Percentiles rank a stretch among this genome's conserved stretches.
phyloP scores from a whole-genome alignment of 176 grass and related monocot genomes.

The Bromus sterilis region DNA sequence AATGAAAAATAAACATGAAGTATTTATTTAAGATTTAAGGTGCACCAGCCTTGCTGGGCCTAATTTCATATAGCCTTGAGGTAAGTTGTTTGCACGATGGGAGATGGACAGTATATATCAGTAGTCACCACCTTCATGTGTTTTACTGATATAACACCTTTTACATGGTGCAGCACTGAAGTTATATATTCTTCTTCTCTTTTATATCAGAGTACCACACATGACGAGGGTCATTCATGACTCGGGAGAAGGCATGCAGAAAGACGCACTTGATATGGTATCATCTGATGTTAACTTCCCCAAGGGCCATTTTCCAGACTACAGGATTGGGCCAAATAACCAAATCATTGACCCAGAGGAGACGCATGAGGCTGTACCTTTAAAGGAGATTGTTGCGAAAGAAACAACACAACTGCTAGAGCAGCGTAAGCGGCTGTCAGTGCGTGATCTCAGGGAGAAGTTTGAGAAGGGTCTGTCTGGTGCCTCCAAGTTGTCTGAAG shows the following conservation, averaged over 20 bases:
- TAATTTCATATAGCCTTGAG: neutral
- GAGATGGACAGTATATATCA: neutral
- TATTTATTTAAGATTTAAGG: neutral
- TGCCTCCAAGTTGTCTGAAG: slow-evolving; percentile 71
- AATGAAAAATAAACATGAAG: neutral
- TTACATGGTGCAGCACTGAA: neutral
- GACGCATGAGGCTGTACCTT: slow-evolving; percentile 44
- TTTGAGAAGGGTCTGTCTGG: slow-evolving; percentile 81
- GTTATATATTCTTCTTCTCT: neutral
- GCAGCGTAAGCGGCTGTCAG: slow-evolving; percentile 73
- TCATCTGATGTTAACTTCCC: slow-evolving; percentile 83
- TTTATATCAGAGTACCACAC: slow-evolving; percentile 6
- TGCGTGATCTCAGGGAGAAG: slow-evolving; percentile 89
- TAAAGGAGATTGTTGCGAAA: slow-evolving; percentile 88
- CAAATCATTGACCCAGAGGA: slow-evolving; percentile 79
- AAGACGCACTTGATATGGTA: slow-evolving; percentile 64
- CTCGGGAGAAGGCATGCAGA: slow-evolving; percentile 59
- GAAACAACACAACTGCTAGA: slow-evolving; percentile 83
- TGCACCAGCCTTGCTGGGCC: neutral
- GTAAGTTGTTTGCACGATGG: neutral
- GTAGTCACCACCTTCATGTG: neutral
- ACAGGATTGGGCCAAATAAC: slow-evolving; percentile 76
- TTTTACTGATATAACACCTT: neutral
- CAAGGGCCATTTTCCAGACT: slow-evolving; percentile 72
- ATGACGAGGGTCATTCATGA: slow-evolving; percentile 80